Base-by-base conservation (phyloP, 192 early-diverging fungal species). In the Haplosporangium gracile region DNA sequence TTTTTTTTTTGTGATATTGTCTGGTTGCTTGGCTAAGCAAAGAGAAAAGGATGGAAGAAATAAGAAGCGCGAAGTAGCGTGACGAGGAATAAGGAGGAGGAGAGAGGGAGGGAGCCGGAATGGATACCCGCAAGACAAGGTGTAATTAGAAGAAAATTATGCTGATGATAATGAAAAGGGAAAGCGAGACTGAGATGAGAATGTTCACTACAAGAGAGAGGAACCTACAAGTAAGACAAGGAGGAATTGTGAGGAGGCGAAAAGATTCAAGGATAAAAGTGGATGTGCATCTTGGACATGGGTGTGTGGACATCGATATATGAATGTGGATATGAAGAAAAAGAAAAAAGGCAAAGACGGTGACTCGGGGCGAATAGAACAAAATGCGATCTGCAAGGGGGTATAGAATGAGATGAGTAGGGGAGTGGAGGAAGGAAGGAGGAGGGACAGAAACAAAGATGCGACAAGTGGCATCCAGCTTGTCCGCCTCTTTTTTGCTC, bases 191-290 rank as follows among this genome's bases (percentile, higher is more conserved):
- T 57, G 11, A 65, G 60, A 65, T 65, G 60, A 34, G 29, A 65
- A 65, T 65, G 60, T 13, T 11, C 9, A 60, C 6, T 60, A 51
- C 5, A 34, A 22, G 26, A 42, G 49, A 43, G 76, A 63, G 76
- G 68, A 20, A 70, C 18, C 40, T 38, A 38, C 16, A 78, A n/a
- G 13, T 2, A 68, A 45, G 63, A 6, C 68, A 77, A 34, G 57
- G 75, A 42, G 63, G 75, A 34, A 71, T 18, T 29, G 53, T 36
- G 60, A 32, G 53, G 71, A 24, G 72, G 26, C 45, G 34, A 73
- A 73, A 42, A 13, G 32, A 11, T 36, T 22, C 32, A 24, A 68
- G 60, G 65, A 68, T 60, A 6, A 29, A 63, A 57, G 7, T 57
- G 26, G 39, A 55, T n/a, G 26, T 13, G 15, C 40, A 47, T 1